phyloP scores from a whole-genome alignment of 441 rosid species.

The Gossypium davidsonii region DNA sequence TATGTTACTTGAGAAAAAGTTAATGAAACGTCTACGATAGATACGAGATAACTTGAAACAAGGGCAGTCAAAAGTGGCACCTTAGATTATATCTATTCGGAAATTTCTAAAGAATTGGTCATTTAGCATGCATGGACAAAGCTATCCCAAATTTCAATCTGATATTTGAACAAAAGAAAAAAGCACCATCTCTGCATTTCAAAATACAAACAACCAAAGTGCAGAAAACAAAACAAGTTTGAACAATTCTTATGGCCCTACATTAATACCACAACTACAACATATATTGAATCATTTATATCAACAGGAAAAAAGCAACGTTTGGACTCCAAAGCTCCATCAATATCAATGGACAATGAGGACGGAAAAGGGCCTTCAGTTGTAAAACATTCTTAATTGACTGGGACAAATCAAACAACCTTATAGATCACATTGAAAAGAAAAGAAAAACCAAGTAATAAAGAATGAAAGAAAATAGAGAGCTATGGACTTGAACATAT shows the following conservation, averaged over 20 bases:
- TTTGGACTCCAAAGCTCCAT: background rate
- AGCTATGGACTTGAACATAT: background rate
- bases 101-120: background rate
- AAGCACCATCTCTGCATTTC: background rate
- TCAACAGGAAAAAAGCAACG: background rate
- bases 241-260: background rate
- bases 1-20: too few species aligned
- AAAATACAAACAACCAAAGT: background rate
- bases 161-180: background rate
- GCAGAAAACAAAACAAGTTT: background rate
- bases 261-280: constrained; percentile 1
- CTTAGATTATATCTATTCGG: too few species aligned
- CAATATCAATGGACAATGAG: background rate
- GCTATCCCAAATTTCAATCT: background rate
- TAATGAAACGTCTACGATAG: background rate
- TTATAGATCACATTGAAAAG: background rate
- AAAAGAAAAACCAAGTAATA: background rate
- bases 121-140: background rate
- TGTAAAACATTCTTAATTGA: background rate
- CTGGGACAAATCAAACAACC: background rate
- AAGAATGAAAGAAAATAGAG: background rate
- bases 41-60: background rate
- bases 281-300: background rate
- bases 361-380: background rate
- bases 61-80: background rate